Evolutionary conservation across 1,139 yeast genomes (phyloP), one percentile per base, ranked within the genome.

Genomic region (Suhomyces guaymorum): DNA sequence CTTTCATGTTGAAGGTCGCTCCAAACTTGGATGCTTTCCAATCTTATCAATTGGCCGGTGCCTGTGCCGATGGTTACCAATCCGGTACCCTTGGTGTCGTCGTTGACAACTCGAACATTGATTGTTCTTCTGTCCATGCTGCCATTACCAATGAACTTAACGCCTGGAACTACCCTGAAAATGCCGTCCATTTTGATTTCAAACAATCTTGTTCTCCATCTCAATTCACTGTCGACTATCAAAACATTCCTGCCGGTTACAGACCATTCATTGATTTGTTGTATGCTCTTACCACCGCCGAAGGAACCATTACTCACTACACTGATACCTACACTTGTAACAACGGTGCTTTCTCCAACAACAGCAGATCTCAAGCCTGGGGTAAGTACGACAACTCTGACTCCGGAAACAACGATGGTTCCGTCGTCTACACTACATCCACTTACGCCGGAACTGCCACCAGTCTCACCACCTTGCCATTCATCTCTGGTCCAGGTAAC

Each of bases 191-290:
- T 18, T 27, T 42, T 23, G 21, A 26, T 8, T 37, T 23, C 24
- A 35, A 52, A 1, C 36, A 38, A 7, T n/a, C 45, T 1, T 60
- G 66, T 48, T 27, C 48, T 9, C 4, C 45, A 1, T 25, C 30
- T 5, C 32, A 40, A 0, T 44, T 41, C 28, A 24, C 32, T 1
- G 41, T 57, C 4, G 32, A 33, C 7, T 62, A 52, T 39, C 13
- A 26, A 1, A 52, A 55, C 34, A 37, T 63, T 22, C 66, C 68
- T 5, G 58, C 63, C 3, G 68, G 66, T 5, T 59, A 46, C 43
- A 47, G 66, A 21, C 63, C 64, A n/a, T 63, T 48, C 39, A 40
- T 63, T 25, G 59, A 50, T 35, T 7, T 27, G 10, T 16, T 28
- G n/a, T n/a, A n/a, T n/a, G n/a, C 3, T 24, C 29, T 15, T 8